These are phyloP conservation scores for Solanum infundibuliforme DNA, from an alignment of 257 asterid genomes.

Conservation along the genomic window DNA sequence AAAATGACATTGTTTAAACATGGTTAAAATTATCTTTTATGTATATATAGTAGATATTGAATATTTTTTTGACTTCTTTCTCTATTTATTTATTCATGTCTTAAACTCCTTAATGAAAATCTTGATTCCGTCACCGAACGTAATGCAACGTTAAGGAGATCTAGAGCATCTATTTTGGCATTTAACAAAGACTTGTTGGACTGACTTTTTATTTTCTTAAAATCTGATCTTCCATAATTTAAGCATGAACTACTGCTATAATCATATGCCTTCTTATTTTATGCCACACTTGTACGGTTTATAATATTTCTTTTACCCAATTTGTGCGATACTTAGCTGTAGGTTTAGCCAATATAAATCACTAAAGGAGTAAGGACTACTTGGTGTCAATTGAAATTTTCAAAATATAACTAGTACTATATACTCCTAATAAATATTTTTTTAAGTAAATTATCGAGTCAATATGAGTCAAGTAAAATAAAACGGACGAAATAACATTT, in stretches of 20 bases:
- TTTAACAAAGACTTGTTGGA: not conserved
- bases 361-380: not conserved
- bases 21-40: no score
- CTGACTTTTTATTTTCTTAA: not conserved
- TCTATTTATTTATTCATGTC: not conserved
- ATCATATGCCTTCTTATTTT: not conserved
- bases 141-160: not conserved
- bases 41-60: not conserved
- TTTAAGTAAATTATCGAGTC: fast-evolving
- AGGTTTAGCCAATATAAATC: not conserved
- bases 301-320: not conserved
- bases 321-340: not conserved
- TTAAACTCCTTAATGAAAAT: not conserved
- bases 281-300: not conserved
- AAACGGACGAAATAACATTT: not conserved
- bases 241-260: not conserved
- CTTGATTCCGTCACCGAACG: not conserved
- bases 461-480: not conserved
- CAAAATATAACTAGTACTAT: not conserved
- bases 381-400: not conserved
- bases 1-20: no score
- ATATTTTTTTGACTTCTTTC: not conserved
- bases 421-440: not conserved
- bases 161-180: not conserved
- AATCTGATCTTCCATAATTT: not conserved